phyloP scores from a whole-genome alignment of 371 early-diverging fungal species.

The Blastocladiella emersonii region DNA sequence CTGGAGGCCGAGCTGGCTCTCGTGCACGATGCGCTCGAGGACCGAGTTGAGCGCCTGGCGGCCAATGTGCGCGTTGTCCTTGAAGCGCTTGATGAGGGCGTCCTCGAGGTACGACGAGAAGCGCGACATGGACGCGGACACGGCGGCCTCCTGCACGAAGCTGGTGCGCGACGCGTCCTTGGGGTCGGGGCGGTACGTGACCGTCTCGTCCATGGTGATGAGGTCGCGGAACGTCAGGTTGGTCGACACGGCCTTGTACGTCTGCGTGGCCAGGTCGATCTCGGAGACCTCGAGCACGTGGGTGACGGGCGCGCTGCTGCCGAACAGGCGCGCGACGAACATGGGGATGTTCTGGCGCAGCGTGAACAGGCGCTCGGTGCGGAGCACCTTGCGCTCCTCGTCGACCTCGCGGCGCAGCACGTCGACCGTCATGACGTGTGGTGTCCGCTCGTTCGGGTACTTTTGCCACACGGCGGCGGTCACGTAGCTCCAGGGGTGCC shows the following conservation, averaged over 20 bases:
- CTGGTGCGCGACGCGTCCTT: constrained; percentile 29
- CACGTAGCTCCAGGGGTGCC: constrained; percentile 71
- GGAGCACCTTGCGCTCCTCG: constrained; percentile 64
- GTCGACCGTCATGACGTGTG: constrained; percentile 86
- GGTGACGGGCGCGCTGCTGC: constrained; percentile 40
- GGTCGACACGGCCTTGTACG: constrained; percentile 51
- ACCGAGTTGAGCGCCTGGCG: constrained; percentile 57
- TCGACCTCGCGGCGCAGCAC: constrained; percentile 65
- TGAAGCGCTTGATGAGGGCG: constrained; percentile 67
- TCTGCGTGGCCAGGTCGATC: constrained; percentile 60
- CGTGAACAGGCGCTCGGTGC: constrained; percentile 78
- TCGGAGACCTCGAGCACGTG: constrained; percentile 76
- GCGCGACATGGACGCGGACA: constrained; percentile 57
- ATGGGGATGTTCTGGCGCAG: constrained; percentile 74
- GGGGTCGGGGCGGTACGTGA: constrained; percentile 52
- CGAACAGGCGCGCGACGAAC: constrained; percentile 31
- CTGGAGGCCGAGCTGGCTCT: background rate
- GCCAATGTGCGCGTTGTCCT: constrained; percentile 70
- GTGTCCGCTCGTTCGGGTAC: constrained; percentile 85
- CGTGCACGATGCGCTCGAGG: constrained; percentile 25
- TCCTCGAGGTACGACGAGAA: constrained; percentile 75
- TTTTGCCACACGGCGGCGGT: constrained; percentile 89
- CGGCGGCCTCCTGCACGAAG: constrained; percentile 65
- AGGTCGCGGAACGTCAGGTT: constrained; percentile 62
- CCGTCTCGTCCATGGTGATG: constrained; percentile 69